A percentile compares a stretch with the other conserved stretches of the same genome.
Conservation (phyloP, 2,329 filamentous ascomycete species). For the Ophiostoma sp. region DNA sequence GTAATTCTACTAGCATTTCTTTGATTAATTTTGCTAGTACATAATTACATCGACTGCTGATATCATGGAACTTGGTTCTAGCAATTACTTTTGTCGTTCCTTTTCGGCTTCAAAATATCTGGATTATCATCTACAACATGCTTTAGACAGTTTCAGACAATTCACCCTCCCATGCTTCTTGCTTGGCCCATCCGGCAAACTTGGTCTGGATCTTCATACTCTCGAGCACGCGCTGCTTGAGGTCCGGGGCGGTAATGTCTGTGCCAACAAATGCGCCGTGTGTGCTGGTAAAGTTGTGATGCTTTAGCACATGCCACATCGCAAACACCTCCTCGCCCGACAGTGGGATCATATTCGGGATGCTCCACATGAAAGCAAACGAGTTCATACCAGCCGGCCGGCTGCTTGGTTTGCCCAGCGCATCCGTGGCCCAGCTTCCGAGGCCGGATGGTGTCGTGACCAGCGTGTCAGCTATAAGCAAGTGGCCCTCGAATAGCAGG, state of each 20-base stretch:
- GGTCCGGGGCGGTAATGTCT: conserved; percentile 52
- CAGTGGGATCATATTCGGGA: conserved; percentile 69
- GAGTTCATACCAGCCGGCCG: conserved; percentile 44
- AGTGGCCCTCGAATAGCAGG: conserved; percentile 52
- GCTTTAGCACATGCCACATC: conserved; percentile 65
- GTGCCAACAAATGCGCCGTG: conserved; percentile 61
- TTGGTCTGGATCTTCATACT: conserved; percentile 70
- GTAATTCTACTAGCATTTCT: no score
- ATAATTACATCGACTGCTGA: no score
- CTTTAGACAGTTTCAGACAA: background rate
- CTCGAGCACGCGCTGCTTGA: conserved; percentile 63
- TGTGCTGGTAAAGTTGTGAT: conserved; percentile 58
- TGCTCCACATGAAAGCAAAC: conserved; percentile 72
- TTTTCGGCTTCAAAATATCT: no score
- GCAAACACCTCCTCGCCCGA: conserved; percentile 54
- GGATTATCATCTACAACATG: background rate
- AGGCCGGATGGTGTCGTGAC: conserved; percentile 60
- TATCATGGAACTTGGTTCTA: no score
- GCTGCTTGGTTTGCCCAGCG: conserved; percentile 34
- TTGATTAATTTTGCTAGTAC: no score
- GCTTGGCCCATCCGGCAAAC: conserved; percentile 43
- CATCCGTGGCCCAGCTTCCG: conserved; percentile 44
- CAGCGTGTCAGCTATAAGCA: conserved; percentile 75
- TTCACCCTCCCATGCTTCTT: conserved; percentile 28
- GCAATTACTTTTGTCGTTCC: no score